Evolutionary conservation across 2,329 filamentous ascomycete genomes (phyloP), one percentile per base, ranked within the genome.

Genomic region (Ascocoryne sarcoides): DNA sequence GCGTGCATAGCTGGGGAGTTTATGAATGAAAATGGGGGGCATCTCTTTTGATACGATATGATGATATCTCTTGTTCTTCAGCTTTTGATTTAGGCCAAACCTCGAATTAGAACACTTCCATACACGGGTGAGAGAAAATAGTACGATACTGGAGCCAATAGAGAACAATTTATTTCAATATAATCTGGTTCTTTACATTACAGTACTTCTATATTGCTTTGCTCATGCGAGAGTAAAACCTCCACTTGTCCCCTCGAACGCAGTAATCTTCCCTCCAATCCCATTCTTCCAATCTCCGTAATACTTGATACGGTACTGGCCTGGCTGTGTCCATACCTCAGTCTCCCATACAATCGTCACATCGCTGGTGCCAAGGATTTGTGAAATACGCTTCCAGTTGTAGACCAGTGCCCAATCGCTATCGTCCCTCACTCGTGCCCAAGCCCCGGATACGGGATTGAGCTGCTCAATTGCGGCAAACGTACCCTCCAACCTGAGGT

Each of bases 381-480:
- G 71, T 54, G 78, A 83, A 2, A 76, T 82, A 29, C 88, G 70
- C 52, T 75, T 74, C 90, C 90, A 96, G 29, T 75, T 68, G 56
- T 81, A 95, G 10, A 92, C 71, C 14, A 95, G 63, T 46, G 77
- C 79, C 89, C 89, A 96, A 58, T 95, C 89, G 3, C 65, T 65
- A 56, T 95, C 90, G 44, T 79, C 76, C 12, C 78, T 70, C 2
- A 92, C 73, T 30, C 66, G 69, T 5, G 61, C 64, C 90, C 90
- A 95, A 0, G 37, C 54, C 10, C 57, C 65, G 19, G 51, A 63
- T 40, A 58, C 55, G 29, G 52, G 48, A 23, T 69, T 59, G 35
- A 75, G 68, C 55, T 68, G 68, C 65, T 95, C 88, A 0, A 95
- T 73, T 0, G 83, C 76, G 0, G 81, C 81, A 60, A 79, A 95